phyloP scores from a whole-genome alignment of 768 basidiomycete species.

The Mycena polygramma region DNA sequence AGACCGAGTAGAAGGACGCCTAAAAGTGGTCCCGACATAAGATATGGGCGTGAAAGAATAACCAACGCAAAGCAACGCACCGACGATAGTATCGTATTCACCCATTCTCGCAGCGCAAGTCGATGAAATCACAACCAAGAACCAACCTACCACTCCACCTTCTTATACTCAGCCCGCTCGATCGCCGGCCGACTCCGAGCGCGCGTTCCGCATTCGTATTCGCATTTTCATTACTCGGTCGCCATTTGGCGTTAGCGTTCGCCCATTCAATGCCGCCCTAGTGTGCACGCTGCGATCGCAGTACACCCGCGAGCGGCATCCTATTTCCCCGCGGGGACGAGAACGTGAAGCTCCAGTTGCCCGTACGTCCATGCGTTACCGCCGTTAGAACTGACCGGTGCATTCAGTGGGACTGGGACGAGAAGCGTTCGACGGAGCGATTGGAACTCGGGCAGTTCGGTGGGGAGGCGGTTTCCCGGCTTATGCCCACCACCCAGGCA shows the following conservation, averaged over 20 bases:
- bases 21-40: neutral
- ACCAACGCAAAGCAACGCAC: slow-evolving; percentile 2
- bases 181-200: slow-evolving; percentile 9
- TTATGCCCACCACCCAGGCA: neutral
- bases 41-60: neutral
- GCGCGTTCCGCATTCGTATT: neutral
- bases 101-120: slow-evolving; percentile 17
- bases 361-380: slow-evolving; percentile 3
- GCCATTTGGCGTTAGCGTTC: slow-evolving; percentile 18
- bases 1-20: slow-evolving; percentile 33
- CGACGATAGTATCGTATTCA: slow-evolving; percentile 29
- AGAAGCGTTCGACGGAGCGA: neutral
- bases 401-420: neutral
- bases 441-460: neutral
- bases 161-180: slow-evolving; percentile 10
- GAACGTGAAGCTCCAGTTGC: neutral
- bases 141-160: neutral
- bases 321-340: slow-evolving; percentile 12
- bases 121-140: neutral
- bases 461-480: neutral
- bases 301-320: neutral
- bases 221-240: slow-evolving; percentile 2
- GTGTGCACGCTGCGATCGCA: slow-evolving; percentile 21
- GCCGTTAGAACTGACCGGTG: slow-evolving; percentile 4
- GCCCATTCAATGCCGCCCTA: slow-evolving; percentile 7